Evolutionary conservation across 768 basidiomycete genomes (phyloP).

Genomic region (Tubosaeta sp.): DNA sequence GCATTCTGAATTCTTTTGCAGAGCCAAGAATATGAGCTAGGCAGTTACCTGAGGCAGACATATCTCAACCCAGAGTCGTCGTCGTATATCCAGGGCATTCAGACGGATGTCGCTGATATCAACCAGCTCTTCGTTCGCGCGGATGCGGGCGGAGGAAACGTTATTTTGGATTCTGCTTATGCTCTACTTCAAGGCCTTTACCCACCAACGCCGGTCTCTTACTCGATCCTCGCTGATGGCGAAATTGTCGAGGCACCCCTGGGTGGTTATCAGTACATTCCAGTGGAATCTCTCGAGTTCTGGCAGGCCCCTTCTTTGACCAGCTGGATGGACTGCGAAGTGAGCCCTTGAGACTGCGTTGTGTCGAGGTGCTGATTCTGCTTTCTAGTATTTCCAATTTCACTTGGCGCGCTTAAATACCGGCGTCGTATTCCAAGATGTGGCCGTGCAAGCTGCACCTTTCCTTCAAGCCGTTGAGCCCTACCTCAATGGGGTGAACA

Average conservation of each 20-base stretch:
- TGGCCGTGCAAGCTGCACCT: constrained; percentile 48
- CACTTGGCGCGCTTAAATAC: constrained; percentile 22
- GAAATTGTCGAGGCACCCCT: constrained; percentile 65
- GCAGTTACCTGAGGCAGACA: constrained; percentile 51
- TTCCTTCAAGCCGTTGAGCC: constrained; percentile 66
- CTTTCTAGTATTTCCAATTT: constrained; percentile 23
- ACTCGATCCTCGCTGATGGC: constrained; percentile 69
- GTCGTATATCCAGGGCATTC: constrained; percentile 64
- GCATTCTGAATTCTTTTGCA: constrained; percentile 16
- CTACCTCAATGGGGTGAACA: constrained; percentile 61
- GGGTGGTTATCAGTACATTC: constrained; percentile 87
- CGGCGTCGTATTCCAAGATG: constrained; percentile 48
- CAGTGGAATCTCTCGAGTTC: constrained; percentile 56
- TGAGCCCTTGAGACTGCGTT: constrained; percentile 23
- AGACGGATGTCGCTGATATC: constrained; percentile 62
- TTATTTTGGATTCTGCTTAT: constrained; percentile 79
- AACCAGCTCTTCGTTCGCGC: constrained; percentile 69
- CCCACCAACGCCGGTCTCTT: constrained; percentile 65
- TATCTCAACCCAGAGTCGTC: constrained; percentile 62
- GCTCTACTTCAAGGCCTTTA: constrained; percentile 82
- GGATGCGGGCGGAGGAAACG: constrained; percentile 75
- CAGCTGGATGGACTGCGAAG: constrained; percentile 66
- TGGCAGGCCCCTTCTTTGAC: constrained; percentile 59
- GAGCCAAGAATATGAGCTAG: constrained; percentile 59
- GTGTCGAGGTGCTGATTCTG: background rate